Conservation (phyloP, 2,329 filamentous ascomycete species). For the Didymella arachidicola region DNA sequence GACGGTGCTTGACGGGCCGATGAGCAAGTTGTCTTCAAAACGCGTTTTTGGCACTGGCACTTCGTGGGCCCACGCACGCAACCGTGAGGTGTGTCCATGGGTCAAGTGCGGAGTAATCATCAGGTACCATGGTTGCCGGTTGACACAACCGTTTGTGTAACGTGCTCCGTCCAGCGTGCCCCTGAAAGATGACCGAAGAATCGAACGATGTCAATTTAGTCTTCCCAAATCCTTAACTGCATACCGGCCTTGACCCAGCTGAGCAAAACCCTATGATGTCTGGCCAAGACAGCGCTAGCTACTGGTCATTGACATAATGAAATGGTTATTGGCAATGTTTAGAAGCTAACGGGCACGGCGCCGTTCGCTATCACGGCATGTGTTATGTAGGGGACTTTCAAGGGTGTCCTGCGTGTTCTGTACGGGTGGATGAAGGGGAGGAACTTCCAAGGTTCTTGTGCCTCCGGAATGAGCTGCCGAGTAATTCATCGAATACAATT, state of each 20-base stretch:
- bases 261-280: conserved; percentile 7
- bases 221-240: conserved; percentile 1
- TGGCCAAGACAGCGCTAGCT: conserved; percentile 7
- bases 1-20: conserved; percentile 29
- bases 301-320: conserved; percentile 6
- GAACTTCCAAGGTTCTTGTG: neutral
- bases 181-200: conserved; percentile 15
- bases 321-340: neutral
- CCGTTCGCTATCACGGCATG: conserved; percentile 13
- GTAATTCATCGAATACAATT: conserved; percentile 1
- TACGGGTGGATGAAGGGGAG: neutral
- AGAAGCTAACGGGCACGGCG: conserved; percentile 7
- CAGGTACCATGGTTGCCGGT: conserved; percentile 5
- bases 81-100: conserved; percentile 13
- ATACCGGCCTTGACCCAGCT: conserved; percentile 14
- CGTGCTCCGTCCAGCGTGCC: conserved; percentile 8
- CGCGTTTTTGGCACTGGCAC: conserved; percentile 16
- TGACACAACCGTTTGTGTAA: conserved; percentile 4
- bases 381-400: conserved; percentile 11
- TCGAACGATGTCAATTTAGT: conserved; percentile 6
- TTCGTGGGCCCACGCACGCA: conserved; percentile 14
- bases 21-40: conserved; percentile 18
- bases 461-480: conserved; percentile 8
- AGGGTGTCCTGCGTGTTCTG: conserved; percentile 3
- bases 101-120: conserved; percentile 15